A percentile compares a stretch with the other conserved stretches of the same genome.
phyloP scores from a whole-genome alignment of 2,329 filamentous ascomycete species.

The Pyricularia sp. region DNA sequence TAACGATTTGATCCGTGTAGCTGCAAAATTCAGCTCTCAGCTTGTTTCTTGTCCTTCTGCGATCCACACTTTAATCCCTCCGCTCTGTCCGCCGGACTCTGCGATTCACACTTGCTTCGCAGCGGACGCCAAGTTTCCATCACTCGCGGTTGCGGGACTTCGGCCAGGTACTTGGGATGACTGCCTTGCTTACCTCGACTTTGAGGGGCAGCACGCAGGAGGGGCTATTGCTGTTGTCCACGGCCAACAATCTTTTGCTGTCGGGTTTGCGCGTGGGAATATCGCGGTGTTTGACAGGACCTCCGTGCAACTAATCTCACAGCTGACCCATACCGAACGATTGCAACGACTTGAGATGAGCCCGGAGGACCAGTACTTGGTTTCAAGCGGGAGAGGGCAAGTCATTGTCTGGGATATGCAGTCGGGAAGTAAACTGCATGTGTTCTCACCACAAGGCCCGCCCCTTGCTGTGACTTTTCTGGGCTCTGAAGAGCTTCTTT shows the following conservation, averaged over 20 bases:
- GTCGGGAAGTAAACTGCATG: not conserved
- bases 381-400: slow-evolving; percentile 9
- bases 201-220: slow-evolving; percentile 9
- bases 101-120: slow-evolving; percentile 16
- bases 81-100: slow-evolving; percentile 22
- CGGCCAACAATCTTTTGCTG: slow-evolving; percentile 18
- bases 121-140: slow-evolving; percentile 2
- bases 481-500: not conserved
- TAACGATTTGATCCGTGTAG: slow-evolving; percentile 21
- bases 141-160: slow-evolving; percentile 14
- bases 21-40: slow-evolving; percentile 20
- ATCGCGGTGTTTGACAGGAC: slow-evolving; percentile 18
- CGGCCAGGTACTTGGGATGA: slow-evolving; percentile 20
- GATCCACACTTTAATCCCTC: slow-evolving; percentile 21
- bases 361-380: slow-evolving; percentile 14
- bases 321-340: slow-evolving; percentile 16
- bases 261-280: slow-evolving; percentile 19
- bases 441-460: not conserved
- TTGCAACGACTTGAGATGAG: slow-evolving; percentile 17
- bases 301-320: slow-evolving; percentile 13
- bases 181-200: slow-evolving; percentile 20
- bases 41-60: slow-evolving; percentile 21
- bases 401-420: not conserved
- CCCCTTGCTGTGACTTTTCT: not conserved
- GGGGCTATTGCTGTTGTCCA: slow-evolving; percentile 16